Conservation (phyloP, 2,329 filamentous ascomycete species). For the Claviceps humidiphila region DNA sequence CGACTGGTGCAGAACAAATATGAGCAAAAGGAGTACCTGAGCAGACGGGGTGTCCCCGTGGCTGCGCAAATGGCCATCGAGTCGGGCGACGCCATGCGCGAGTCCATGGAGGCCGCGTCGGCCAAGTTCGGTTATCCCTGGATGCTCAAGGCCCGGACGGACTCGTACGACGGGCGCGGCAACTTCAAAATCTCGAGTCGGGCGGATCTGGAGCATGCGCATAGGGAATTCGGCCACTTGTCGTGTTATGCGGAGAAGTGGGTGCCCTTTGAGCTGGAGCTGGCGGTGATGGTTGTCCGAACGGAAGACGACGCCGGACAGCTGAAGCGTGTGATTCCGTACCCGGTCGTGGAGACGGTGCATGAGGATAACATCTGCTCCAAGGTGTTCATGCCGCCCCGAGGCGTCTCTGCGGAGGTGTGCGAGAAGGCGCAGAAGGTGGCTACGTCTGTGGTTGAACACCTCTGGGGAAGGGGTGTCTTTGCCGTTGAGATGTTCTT, state of each 20-base stretch:
- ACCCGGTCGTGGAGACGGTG: conserved; percentile 84
- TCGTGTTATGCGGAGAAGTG: conserved; percentile 83
- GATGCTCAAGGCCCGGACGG: conserved; percentile 84
- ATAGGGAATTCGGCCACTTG: conserved; percentile 54
- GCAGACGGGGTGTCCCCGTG: conserved; percentile 53
- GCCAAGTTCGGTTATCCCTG: conserved; percentile 63
- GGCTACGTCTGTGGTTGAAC: conserved; percentile 64
- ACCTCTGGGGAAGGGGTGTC: conserved; percentile 77
- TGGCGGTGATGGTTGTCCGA: conserved; percentile 90
- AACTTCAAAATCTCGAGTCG: conserved; percentile 38
- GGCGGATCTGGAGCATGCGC: conserved; percentile 44
- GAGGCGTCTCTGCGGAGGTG: conserved; percentile 48
- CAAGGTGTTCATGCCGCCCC: conserved; percentile 74
- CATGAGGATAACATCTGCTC: conserved; percentile 96
- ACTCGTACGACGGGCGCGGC: conserved; percentile 83
- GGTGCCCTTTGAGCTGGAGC: conserved; percentile 71
- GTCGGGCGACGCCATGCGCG: conserved; percentile 35
- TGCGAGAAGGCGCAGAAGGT: conserved; percentile 58
- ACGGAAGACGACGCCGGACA: conserved; percentile 54
- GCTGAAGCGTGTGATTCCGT: conserved; percentile 47
- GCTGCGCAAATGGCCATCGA: conserved; percentile 57
- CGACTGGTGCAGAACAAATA: conserved; percentile 90
- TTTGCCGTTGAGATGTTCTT: conserved; percentile 97
- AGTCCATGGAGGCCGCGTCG: conserved; percentile 51
- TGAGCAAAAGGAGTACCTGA: conserved; percentile 71